phyloP scores from a whole-genome alignment of 2,329 filamentous ascomycete species.

The Fusarium chaquense region DNA sequence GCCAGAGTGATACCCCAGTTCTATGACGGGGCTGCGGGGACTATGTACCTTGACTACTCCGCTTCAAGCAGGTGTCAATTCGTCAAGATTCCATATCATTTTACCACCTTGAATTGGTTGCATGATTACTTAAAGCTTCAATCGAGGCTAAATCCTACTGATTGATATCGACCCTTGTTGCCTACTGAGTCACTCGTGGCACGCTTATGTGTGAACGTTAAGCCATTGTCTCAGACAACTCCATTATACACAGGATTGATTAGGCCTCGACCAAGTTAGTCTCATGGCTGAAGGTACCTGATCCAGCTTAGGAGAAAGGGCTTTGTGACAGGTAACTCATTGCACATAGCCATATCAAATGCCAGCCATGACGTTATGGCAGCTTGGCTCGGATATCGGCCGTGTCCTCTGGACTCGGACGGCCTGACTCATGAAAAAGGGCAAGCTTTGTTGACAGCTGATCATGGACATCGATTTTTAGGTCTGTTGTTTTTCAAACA shows the following conservation, averaged over 20 bases:
- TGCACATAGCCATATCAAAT: constrained; percentile 15
- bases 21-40: constrained; percentile 34
- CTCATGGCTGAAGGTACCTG: constrained; percentile 9
- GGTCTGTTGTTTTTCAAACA: constrained; percentile 26
- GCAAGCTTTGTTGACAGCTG: constrained; percentile 9
- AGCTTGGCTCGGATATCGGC: constrained; percentile 9
- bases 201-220: background rate
- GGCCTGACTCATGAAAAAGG: constrained; percentile 28
- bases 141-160: constrained; percentile 8
- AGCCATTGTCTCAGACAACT: constrained; percentile 14
- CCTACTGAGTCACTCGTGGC: background rate
- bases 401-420: background rate
- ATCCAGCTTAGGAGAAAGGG: constrained; percentile 1
- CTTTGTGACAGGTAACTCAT: constrained; percentile 13
- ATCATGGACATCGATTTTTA: background rate
- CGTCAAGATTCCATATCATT: constrained; percentile 13
- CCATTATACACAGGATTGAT: background rate
- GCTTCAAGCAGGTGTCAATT: constrained; percentile 25
- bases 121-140: background rate
- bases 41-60: constrained; percentile 15
- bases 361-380: constrained; percentile 21
- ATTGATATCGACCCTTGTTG: constrained; percentile 30
- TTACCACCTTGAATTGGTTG: background rate
- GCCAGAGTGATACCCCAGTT: constrained; percentile 28
- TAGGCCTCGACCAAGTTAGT: constrained; percentile 18